Evolutionary conservation across 345 rosid genomes (phyloP).

Genomic region (Eucalyptus erythrocorys): DNA sequence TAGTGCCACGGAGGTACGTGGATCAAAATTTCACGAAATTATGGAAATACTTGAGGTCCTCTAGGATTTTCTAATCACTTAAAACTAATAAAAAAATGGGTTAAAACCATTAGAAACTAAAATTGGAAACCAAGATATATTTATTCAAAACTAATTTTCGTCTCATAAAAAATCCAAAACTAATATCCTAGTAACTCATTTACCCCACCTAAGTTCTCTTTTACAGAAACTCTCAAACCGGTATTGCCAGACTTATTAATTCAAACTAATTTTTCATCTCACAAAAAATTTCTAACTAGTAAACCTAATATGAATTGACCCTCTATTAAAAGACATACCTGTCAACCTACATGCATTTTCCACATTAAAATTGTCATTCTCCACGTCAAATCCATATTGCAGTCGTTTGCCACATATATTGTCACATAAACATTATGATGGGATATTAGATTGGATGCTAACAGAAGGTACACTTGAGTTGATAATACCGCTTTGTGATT

Average conservation of each 20-base stretch:
- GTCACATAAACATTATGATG: neutral
- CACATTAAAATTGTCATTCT: neutral
- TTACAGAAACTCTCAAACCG: rapidly evolving
- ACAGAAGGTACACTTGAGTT: rapidly evolving
- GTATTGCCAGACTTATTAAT: neutral
- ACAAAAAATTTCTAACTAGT: neutral
- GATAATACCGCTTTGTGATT: rapidly evolving
- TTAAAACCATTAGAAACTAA: neutral
- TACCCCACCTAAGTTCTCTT: neutral
- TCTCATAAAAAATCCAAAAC: rapidly evolving
- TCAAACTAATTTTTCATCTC: neutral
- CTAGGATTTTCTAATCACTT: neutral
- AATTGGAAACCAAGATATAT: rapidly evolving
- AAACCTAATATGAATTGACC: rapidly evolving
- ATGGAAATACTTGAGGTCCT: neutral
- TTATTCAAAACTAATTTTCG: neutral
- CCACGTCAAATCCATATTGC: rapidly evolving
- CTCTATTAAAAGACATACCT: rapidly evolving
- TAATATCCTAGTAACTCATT: rapidly evolving
- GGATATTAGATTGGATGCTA: neutral
- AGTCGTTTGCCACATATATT: rapidly evolving
- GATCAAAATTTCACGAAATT: neutral
- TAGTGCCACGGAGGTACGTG: neutral
- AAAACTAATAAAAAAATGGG: neutral
- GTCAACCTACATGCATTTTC: neutral